A percentile compares a stretch with the other conserved stretches of the same genome.
Conservation (phyloP, 345 rosid genomes). For the Schrenkiella parvula region DNA sequence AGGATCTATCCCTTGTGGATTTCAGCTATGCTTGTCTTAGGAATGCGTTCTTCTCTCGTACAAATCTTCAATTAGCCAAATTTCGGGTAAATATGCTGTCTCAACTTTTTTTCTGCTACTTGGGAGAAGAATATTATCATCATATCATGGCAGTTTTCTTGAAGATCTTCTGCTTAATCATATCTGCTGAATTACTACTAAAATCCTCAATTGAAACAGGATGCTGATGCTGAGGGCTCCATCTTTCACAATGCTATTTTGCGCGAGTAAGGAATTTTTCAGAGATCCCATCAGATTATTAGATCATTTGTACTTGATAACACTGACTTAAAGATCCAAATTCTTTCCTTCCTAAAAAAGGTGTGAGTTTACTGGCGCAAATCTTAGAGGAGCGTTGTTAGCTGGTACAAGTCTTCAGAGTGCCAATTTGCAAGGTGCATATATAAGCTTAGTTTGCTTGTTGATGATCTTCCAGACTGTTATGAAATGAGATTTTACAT, state of each 20-base stretch:
- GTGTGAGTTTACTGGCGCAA: slow-evolving; percentile 89
- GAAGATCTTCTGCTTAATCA: not conserved
- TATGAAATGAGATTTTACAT: not conserved
- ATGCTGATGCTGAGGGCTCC: slow-evolving; percentile 77
- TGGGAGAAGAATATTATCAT: not conserved
- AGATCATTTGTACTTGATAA: not conserved
- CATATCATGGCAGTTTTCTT: not conserved
- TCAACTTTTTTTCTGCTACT: not conserved
- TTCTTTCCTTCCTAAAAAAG: slow-evolving; percentile 51
- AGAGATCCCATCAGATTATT: not conserved
- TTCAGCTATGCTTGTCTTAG: slow-evolving; percentile 84
- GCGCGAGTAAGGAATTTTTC: slow-evolving; percentile 69
- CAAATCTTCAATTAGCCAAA: slow-evolving; percentile 82
- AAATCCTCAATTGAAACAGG: slow-evolving; percentile 38
- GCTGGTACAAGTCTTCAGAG: slow-evolving; percentile 92
- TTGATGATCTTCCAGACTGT: not conserved
- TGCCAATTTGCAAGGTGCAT: slow-evolving; percentile 84
- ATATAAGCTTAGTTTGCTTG: slow-evolving; percentile 3
- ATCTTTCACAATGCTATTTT: slow-evolving; percentile 87
- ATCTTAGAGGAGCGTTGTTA: slow-evolving; percentile 81
- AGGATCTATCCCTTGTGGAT: slow-evolving; percentile 84
- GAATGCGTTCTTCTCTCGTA: slow-evolving; percentile 87
- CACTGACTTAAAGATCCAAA: not conserved
- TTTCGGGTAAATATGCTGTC: slow-evolving; percentile 56
- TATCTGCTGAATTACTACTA: slow-evolving; percentile 15